phyloP scores from a whole-genome alignment of 306 rosid species.

The Trifolium repens region DNA sequence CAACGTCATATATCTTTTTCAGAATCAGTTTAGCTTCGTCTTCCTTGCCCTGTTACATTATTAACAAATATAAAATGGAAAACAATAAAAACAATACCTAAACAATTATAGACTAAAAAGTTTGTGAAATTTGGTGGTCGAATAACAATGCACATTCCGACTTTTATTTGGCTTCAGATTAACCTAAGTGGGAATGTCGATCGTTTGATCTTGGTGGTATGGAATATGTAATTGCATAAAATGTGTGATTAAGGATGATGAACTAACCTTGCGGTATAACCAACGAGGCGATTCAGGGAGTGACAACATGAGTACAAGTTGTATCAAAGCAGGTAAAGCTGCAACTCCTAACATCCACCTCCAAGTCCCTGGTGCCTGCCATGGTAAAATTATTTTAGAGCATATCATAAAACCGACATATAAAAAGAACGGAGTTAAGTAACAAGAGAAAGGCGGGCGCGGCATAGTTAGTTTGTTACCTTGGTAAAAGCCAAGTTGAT shows the following conservation, averaged over 20 bases:
- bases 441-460: neutral
- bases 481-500: conserved; percentile 72
- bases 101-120: too few species aligned
- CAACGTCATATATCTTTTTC: conserved; percentile 53
- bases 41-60: conserved; percentile 51
- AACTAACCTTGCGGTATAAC: conserved; percentile 64
- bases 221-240: neutral
- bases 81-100: neutral
- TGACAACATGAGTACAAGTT: conserved; percentile 53
- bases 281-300: conserved; percentile 83
- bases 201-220: neutral
- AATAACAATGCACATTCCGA: neutral
- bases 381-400: neutral
- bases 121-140: neutral
- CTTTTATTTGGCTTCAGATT: neutral
- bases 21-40: conserved; percentile 54
- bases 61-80: neutral
- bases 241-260: neutral
- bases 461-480: conserved; percentile 23
- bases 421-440: too few species aligned
- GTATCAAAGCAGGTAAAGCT: conserved; percentile 60
- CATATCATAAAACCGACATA: neutral
- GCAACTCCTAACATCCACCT: conserved; percentile 85
- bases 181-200: neutral
- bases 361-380: conserved; percentile 69